phyloP scores from a whole-genome alignment of 2,329 filamentous ascomycete genomes.

The Drechslerella coelobrocha region DNA sequence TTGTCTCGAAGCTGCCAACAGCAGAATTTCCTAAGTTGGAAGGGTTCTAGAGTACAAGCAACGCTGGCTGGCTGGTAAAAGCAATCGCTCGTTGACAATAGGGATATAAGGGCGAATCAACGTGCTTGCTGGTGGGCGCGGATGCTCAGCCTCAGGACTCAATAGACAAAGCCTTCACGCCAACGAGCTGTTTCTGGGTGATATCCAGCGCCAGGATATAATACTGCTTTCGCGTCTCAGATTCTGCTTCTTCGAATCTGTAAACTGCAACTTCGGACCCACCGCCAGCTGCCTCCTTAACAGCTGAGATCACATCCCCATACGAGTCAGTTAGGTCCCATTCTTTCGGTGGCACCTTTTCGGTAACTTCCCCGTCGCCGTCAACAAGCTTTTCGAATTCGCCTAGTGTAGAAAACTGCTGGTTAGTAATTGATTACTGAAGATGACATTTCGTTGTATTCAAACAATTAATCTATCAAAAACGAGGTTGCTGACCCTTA shows the following conservation, averaged over 20 bases:
- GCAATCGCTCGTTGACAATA: constrained; percentile 10
- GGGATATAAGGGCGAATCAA: constrained; percentile 18
- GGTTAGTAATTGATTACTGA: constrained; percentile 35
- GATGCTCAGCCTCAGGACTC: constrained; percentile 65
- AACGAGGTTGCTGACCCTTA: constrained; percentile 46
- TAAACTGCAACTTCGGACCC: constrained; percentile 36
- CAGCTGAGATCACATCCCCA: constrained; percentile 69
- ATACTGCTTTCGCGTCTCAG: constrained; percentile 67
- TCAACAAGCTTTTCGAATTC: constrained; percentile 74
- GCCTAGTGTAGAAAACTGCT: constrained; percentile 60
- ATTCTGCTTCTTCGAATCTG: constrained; percentile 42
- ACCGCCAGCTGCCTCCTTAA: constrained; percentile 41
- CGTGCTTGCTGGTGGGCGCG: not conserved
- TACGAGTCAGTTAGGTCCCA: constrained; percentile 80
- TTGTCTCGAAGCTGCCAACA: constrained; percentile 13
- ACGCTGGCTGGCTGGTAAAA: constrained; percentile 25
- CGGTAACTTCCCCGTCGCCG: constrained; percentile 66
- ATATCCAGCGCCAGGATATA: constrained; percentile 74
- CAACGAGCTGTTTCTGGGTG: constrained; percentile 70
- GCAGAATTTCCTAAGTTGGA: constrained; percentile 28
- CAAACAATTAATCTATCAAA: not conserved
- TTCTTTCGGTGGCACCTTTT: constrained; percentile 71
- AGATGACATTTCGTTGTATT: not conserved
- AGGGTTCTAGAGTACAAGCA: constrained; percentile 36
- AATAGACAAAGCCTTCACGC: constrained; percentile 77